These are phyloP conservation scores for Colletotrichum brevisporum DNA, from an alignment of 2,329 filamentous ascomycete genomes.

Conservation along the genomic window DNA sequence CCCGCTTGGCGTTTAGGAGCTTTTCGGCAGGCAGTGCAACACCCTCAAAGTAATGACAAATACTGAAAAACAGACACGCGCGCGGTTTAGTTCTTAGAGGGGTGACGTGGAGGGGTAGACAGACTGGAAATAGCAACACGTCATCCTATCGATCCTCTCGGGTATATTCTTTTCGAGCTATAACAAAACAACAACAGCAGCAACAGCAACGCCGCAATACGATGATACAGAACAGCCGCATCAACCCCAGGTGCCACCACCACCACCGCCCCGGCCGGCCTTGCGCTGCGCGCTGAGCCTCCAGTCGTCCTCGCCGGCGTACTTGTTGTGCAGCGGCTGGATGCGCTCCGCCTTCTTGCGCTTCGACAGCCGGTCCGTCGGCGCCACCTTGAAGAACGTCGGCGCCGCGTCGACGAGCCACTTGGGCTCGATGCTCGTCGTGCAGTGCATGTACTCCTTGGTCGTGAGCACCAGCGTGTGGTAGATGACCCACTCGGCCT, in stretches of 20 bases:
- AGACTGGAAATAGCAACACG: background rate
- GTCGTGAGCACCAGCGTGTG: slow-evolving; percentile 92
- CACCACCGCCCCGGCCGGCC: slow-evolving; percentile 85
- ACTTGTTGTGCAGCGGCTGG: slow-evolving; percentile 94
- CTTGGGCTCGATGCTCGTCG: slow-evolving; percentile 93
- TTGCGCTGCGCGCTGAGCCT: slow-evolving; percentile 88
- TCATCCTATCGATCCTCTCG: background rate
- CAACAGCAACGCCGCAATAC: background rate
- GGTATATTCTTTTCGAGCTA: slow-evolving; percentile 7
- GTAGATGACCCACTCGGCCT: slow-evolving; percentile 96
- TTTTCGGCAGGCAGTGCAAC: too few relatives aligned
- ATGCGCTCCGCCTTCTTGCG: slow-evolving; percentile 95
- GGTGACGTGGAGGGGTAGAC: background rate
- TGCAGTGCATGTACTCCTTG: slow-evolving; percentile 98
- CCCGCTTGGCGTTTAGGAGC: too few relatives aligned
- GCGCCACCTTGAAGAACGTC: slow-evolving; percentile 98
- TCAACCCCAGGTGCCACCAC: slow-evolving; percentile 93
- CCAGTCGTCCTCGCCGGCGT: slow-evolving; percentile 95
- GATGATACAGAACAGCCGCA: background rate
- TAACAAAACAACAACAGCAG: background rate
- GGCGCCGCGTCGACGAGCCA: slow-evolving; percentile 96
- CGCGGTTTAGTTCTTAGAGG: too few relatives aligned
- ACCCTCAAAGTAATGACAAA: background rate
- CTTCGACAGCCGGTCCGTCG: slow-evolving; percentile 88
- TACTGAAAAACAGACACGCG: background rate